phyloP scores from a whole-genome alignment of 164 flowering plant species.

The Vitis labrusca region DNA sequence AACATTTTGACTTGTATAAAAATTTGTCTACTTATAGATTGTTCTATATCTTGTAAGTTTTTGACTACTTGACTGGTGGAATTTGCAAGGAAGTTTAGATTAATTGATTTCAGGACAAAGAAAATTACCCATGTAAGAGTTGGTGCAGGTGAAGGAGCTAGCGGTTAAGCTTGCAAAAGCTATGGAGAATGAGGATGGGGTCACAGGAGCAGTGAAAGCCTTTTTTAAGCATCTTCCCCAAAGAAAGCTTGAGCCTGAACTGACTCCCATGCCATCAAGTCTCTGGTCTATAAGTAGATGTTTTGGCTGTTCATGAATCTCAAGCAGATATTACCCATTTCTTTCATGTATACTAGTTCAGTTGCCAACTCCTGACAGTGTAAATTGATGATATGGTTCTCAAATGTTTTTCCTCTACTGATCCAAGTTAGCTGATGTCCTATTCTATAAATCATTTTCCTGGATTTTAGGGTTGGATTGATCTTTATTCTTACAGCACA shows the following conservation, averaged over 20 bases:
- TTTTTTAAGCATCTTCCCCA: constrained; percentile 84
- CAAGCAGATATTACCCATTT: too few species aligned
- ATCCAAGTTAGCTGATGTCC: not conserved
- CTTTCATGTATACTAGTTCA: too few species aligned
- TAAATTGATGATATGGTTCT: too few species aligned
- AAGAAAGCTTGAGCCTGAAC: constrained; percentile 31
- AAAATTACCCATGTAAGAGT: not conserved
- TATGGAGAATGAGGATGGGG: constrained; percentile 96
- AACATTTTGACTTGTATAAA: too few species aligned
- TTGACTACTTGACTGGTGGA: too few species aligned
- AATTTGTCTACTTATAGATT: too few species aligned
- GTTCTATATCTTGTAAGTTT: too few species aligned
- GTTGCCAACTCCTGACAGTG: too few species aligned
- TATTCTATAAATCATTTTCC: not conserved
- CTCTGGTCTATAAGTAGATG: constrained; percentile 45
- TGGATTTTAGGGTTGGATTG: not conserved
- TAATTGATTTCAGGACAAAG: not conserved
- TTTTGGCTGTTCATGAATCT: constrained; percentile 72
- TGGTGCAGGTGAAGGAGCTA: constrained; percentile 72
- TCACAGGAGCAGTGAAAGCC: constrained; percentile 92
- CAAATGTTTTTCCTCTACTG: too few species aligned
- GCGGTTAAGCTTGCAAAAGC: constrained; percentile 80
- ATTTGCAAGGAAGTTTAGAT: not conserved
- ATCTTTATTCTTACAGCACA: not conserved
- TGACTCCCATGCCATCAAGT: constrained; percentile 38